These are phyloP conservation scores for Arthrobotrys megalospora DNA, from an alignment of 2,329 filamentous ascomycete genomes.

Conservation along the genomic window DNA sequence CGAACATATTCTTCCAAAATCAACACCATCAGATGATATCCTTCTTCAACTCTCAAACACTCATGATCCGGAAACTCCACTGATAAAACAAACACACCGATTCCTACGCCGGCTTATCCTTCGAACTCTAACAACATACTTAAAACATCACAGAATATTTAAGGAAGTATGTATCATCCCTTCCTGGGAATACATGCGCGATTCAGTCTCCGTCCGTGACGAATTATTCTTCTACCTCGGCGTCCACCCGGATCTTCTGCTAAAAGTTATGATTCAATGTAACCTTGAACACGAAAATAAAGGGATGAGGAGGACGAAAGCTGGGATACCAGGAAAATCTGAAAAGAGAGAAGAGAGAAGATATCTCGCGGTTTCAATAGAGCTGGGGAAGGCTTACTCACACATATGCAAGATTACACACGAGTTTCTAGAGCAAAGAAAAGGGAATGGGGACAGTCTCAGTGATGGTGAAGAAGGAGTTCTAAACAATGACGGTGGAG, in stretches of 20 bases:
- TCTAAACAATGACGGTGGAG: not conserved
- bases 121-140: not conserved
- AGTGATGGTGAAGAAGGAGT: not conserved
- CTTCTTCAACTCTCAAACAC: not conserved
- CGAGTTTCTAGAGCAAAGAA: constrained; percentile 1
- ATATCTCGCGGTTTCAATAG: not conserved
- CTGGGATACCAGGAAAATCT: not conserved
- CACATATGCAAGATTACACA: constrained; percentile 11
- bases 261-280: constrained; percentile 25
- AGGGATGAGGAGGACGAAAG: not conserved
- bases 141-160: constrained; percentile 26
- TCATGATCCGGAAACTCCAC: not conserved
- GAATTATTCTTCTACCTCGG: constrained; percentile 13
- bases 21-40: not conserved
- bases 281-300: constrained; percentile 12
- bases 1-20: not conserved
- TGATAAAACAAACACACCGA: not conserved
- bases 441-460: not conserved
- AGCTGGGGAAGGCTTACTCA: constrained; percentile 23
- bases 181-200: constrained; percentile 16
- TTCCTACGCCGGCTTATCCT: not conserved
- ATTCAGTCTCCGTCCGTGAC: constrained; percentile 12
- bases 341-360: not conserved
- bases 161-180: constrained; percentile 26
- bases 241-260: constrained; percentile 4